phyloP scores from a whole-genome alignment of 73 alveolate species.

The Loxodes magnus region DNA sequence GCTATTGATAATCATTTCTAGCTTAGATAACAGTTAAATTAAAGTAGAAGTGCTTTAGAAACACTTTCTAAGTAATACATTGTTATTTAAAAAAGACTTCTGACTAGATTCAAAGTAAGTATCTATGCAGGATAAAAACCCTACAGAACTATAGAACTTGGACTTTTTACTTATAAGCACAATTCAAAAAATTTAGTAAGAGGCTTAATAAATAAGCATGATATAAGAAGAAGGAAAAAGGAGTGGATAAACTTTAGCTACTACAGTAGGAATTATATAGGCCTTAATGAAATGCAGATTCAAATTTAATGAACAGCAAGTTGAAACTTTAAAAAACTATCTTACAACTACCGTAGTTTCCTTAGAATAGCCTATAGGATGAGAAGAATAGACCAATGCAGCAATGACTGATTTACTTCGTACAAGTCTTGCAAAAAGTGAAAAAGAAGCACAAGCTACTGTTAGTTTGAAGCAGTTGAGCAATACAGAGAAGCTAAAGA shows the following conservation, averaged over 20 bases:
- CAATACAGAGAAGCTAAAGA: conserved; percentile 33
- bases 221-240: conserved; percentile 1
- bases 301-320: conserved; percentile 21
- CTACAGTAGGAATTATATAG: conserved; percentile 21
- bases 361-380: conserved; percentile 9
- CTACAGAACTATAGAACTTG: conserved; percentile 46
- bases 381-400: conserved; percentile 55
- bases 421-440: conserved; percentile 30
- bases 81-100: conserved; percentile 40
- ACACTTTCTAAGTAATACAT: conserved; percentile 38
- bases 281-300: conserved; percentile 29
- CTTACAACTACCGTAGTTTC: conserved; percentile 21
- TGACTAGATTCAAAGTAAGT: conserved; percentile 40
- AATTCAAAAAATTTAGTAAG: conserved; percentile 16
- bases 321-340: conserved; percentile 20
- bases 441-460: conserved; percentile 18
- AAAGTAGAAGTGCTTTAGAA: conserved; percentile 22
- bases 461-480: conserved; percentile 9
- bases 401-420: conserved; percentile 47
- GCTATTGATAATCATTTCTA: conserved; percentile 40
- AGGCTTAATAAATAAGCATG: conserved; percentile 14
- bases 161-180: conserved; percentile 39
- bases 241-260: conserved; percentile 17
- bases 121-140: conserved; percentile 68
- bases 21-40: conserved; percentile 17